A percentile compares a stretch with the other conserved stretches of the same genome.
These are phyloP conservation scores for Hysterangium stoloniferum DNA, from an alignment of 768 basidiomycete genomes.

Conservation along the genomic window DNA sequence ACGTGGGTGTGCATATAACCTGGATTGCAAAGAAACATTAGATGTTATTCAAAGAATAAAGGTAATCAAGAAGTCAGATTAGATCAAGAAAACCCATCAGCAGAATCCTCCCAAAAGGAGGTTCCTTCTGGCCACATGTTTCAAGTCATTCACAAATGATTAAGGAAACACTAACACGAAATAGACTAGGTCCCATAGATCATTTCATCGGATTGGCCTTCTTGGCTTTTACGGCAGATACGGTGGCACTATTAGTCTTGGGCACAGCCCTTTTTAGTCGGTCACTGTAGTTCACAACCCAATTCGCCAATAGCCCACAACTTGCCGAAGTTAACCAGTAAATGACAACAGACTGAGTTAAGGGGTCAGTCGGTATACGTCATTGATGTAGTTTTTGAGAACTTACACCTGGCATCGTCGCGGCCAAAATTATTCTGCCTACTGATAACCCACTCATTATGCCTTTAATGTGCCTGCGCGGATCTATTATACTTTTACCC, in stretches of 20 bases:
- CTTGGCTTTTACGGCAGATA: too few species aligned
- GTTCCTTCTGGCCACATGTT: slow-evolving; percentile 72
- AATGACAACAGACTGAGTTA: slow-evolving; percentile 50
- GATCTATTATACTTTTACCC: slow-evolving; percentile 37
- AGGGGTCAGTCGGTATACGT: slow-evolving; percentile 11
- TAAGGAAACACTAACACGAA: slow-evolving; percentile 11
- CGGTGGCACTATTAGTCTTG: too few species aligned
- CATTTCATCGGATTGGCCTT: too few species aligned
- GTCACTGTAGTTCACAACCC: slow-evolving; percentile 34
- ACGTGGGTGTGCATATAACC: not conserved
- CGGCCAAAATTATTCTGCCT: slow-evolving; percentile 57
- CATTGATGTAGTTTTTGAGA: not conserved
- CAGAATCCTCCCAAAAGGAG: slow-evolving; percentile 38
- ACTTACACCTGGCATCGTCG: slow-evolving; percentile 65
- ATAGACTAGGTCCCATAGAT: not conserved
- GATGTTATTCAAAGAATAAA: not conserved
- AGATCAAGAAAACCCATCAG: slow-evolving; percentile 76
- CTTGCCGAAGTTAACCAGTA: slow-evolving; percentile 76
- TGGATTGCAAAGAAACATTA: not conserved
- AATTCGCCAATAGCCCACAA: slow-evolving; percentile 69
- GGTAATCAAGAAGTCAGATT: slow-evolving; percentile 56
- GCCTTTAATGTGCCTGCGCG: slow-evolving; percentile 45
- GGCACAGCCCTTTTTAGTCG: too few species aligned
- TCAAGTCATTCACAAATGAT: slow-evolving; percentile 48
- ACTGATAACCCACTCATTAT: slow-evolving; percentile 51